Evolutionary conservation across 352 stramenopile species (phyloP), one percentile per base, ranked within the genome.

Genomic region (Phytophthora pisi): DNA sequence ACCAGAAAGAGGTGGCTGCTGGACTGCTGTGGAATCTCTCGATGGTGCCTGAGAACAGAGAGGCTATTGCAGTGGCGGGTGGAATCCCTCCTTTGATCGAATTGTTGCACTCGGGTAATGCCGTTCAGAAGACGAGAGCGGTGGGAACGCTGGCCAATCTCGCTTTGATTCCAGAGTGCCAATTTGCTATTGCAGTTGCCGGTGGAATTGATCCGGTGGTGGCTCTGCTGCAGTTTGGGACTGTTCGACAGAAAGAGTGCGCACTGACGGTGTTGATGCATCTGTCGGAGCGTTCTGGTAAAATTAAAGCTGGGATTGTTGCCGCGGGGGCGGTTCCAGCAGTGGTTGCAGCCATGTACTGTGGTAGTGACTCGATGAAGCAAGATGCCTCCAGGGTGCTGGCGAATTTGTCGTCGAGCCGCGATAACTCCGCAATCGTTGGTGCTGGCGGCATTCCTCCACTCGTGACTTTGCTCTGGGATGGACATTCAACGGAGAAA

Each of bases 21-120:
- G 49, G 40, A 8, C 20, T 42, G 5, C 30, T 73, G 38, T 51
- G 26, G 46, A 73, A 61, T 45, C 24, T 73, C 5, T 73, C 66
- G 6, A 53, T 47, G 52, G 5, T 36, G n/a, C 16, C 40, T 30
- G 45, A 64, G 26, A 57, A 65, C 49, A 20, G 47, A 49, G 26
- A 16, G 15, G 16, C n/a, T n/a, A 67, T 74, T 43, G 43, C 38
- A 42, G n/a, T 23, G 10, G 50, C 34, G 1, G 40, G 40, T 5
- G 54, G 24, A 4, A 57, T 61, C 42, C 20, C 49, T 51, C 40
- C 23, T 16, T 55, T 69, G 36, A 13, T 69, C 2, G 49, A 23
- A 8, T 53, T 59, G 23, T 11, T 55, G 26, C 20, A 36, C 9
- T 52, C 46, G 23, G 46, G 46, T 9, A 50, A 50, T 16, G 43